A percentile compares a stretch with the other conserved stretches of the same genome.
These are phyloP conservation scores for Ramularia collo-cygni DNA, from an alignment of 2,329 filamentous ascomycete species.

Conservation along the genomic window DNA sequence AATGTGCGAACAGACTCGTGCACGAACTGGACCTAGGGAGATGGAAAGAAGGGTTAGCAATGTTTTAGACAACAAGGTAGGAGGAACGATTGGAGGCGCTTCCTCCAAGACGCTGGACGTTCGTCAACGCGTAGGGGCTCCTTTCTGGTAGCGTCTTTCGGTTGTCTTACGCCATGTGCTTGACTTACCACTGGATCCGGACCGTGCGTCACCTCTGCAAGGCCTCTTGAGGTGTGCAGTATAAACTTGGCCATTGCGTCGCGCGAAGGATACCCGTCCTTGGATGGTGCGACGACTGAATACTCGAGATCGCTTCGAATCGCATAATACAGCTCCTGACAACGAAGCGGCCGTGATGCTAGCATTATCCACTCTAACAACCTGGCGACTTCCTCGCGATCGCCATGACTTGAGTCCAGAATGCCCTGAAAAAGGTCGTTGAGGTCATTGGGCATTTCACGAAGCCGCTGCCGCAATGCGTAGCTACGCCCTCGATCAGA, in stretches of 20 bases:
- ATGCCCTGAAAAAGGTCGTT: conserved; percentile 47
- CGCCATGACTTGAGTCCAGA: conserved; percentile 38
- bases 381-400: conserved; percentile 37
- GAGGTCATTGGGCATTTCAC: conserved; percentile 37
- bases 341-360: conserved; percentile 37
- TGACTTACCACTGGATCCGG: conserved; percentile 26
- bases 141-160: no score
- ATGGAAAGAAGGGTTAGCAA: no score
- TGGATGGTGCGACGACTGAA: not conserved
- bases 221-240: conserved; percentile 42
- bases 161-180: no score
- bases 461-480: conserved; percentile 28
- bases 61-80: no score
- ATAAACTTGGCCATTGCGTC: conserved; percentile 32
- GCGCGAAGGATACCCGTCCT: conserved; percentile 4
- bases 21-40: no score
- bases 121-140: no score
- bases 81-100: no score
- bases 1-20: conserved; percentile 47
- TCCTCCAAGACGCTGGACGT: no score
- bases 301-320: conserved; percentile 26
- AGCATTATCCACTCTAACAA: conserved; percentile 51
- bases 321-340: conserved; percentile 42
- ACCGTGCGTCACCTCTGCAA: conserved; percentile 38
- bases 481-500: conserved; percentile 27